Base-by-base conservation (phyloP, 345 rosid species). In the Eucalyptus decipiens region DNA sequence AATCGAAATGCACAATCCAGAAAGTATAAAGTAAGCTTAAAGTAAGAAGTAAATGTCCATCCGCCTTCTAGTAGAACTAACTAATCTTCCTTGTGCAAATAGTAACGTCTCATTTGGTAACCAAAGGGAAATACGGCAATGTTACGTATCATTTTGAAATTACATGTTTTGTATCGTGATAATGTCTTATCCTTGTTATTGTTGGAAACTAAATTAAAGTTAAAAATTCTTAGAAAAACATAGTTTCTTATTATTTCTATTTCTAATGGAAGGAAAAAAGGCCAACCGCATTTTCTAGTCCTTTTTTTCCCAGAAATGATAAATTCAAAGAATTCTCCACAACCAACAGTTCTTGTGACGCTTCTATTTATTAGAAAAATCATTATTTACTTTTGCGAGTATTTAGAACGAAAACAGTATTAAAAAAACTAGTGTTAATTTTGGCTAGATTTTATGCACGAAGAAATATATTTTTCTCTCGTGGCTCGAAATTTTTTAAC, bases 371-470 rank as follows among this genome's bases (percentile, higher is more conserved):
- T 14, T 65, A n/a, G n/a, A 4, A 65, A 21, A 65, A 15, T 5
- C 21, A 16, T 30, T 7, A n/a, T 7, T 7, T 65, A n/a, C 7
- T n/a, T 65, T n/a, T n/a, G 10, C 3, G 3, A n/a, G 76, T 1
- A 65, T 65, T 0, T 65, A 6, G 21, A 65, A 15, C 2, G 2
- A 28, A 30, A 60, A 23, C 0, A 2, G 11, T 17, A 21, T 6
- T 51, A 17, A 15, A 15, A 28, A 65, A n/a, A 4, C 3, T 4
- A 65, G 6, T 15, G 76, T 7, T 4, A n/a, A 65, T 65, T 65
- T 65, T 65, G 6, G 76, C 76, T 65, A 65, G 76, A 65, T 62
- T 28, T 18, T 4, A 60, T 30, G 69, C 32, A 60, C 7, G 12
- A 28, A 62, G n/a, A 60, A 60, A 60, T 28, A 60, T 60, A 1